These are phyloP conservation scores for Emergomyces pasteurianus DNA, from an alignment of 2,329 filamentous ascomycete species.

Conservation along the genomic window DNA sequence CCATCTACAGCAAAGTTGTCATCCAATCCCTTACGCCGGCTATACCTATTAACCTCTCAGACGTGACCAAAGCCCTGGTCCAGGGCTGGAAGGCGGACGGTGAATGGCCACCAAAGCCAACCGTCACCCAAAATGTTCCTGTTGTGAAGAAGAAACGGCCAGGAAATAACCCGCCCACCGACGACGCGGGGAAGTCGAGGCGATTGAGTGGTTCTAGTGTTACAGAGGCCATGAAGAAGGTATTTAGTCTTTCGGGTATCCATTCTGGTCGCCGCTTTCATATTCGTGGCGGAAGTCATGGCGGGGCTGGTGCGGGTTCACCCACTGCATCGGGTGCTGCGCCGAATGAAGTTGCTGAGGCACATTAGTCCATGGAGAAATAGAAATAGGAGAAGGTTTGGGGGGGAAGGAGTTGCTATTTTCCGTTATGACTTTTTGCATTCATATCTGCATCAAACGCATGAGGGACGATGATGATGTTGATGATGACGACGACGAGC, in stretches of 20 bases:
- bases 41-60: slow-evolving; percentile 75
- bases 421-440: not conserved
- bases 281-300: slow-evolving; percentile 22
- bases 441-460: not conserved
- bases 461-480: not conserved
- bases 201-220: slow-evolving; percentile 21
- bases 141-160: slow-evolving; percentile 4
- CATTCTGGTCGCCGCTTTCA: slow-evolving; percentile 26
- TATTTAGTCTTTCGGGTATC: slow-evolving; percentile 25
- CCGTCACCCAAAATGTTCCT: slow-evolving; percentile 23
- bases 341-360: no score
- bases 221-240: slow-evolving; percentile 30
- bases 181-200: slow-evolving; percentile 13
- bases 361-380: not conserved
- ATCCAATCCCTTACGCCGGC: slow-evolving; percentile 67
- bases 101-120: slow-evolving; percentile 70
- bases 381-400: not conserved
- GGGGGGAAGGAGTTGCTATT: not conserved
- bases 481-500: not conserved
- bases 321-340: not conserved
- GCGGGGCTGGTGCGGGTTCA: not conserved
- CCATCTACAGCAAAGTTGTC: slow-evolving; percentile 84
- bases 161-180: slow-evolving; percentile 3
- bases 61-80: slow-evolving; percentile 71
- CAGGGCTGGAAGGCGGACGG: slow-evolving; percentile 86